A percentile compares a stretch with the other conserved stretches of the same genome.
These are phyloP conservation scores for Xylariaceae sp. DNA, from an alignment of 2,329 filamentous ascomycete species.

Conservation along the genomic window DNA sequence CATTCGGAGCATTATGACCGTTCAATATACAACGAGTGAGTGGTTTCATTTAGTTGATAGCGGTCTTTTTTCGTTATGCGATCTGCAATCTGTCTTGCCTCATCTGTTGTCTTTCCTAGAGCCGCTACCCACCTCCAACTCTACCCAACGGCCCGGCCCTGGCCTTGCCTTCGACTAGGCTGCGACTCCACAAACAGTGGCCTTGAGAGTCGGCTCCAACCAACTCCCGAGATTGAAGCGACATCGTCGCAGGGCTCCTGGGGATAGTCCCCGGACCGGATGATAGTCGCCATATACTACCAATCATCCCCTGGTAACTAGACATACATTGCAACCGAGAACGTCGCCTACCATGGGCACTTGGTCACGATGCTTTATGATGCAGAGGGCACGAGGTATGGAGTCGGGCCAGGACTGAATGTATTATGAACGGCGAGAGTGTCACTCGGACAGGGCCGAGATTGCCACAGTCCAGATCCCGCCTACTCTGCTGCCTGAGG, in stretches of 20 bases:
- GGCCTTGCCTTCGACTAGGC: no score
- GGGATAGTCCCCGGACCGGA: constrained; percentile 36
- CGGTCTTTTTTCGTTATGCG: no score
- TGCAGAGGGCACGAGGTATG: constrained; percentile 33
- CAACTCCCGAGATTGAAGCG: constrained; percentile 16
- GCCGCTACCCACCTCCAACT: no score
- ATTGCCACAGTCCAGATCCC: constrained; percentile 15
- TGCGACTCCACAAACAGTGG: no score
- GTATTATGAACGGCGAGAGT: constrained; percentile 34
- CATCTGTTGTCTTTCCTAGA: no score
- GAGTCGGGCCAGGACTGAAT: constrained; percentile 30
- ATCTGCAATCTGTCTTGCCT: no score
- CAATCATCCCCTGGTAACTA: constrained; percentile 34
- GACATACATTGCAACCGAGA: constrained; percentile 39
- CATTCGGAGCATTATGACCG: constrained; percentile 40
- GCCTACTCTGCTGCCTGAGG: constrained; percentile 17
- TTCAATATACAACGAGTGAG: constrained; percentile 37
- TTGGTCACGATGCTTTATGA: constrained; percentile 38
- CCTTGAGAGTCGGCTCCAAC: not conserved
- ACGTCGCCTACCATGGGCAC: constrained; percentile 38
- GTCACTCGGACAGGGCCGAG: constrained; percentile 23
- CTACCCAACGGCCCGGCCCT: no score
- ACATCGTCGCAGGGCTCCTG: constrained; percentile 39
- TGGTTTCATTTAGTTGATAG: no score
- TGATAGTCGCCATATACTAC: constrained; percentile 34